A percentile compares a stretch with the other conserved stretches of the same genome.
Conservation (phyloP, 805 yeast genomes). For the Huiozyma sinensis region DNA sequence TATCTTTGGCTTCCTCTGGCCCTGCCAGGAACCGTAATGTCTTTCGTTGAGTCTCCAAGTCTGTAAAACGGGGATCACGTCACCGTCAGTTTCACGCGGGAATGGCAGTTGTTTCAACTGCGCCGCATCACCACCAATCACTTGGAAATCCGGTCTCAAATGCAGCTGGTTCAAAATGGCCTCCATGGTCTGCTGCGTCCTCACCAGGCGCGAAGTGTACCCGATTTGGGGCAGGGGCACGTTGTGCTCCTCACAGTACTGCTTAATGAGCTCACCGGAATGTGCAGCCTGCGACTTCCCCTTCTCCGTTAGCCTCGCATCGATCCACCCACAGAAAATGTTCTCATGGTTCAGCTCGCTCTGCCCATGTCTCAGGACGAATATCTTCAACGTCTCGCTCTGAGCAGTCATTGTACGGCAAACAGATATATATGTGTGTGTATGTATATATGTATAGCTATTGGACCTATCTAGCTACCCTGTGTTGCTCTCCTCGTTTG, state of each 20-base stretch:
- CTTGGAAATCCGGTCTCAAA: constrained; percentile 11
- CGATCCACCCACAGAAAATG: constrained; percentile 81
- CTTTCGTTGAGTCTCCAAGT: constrained; percentile 77
- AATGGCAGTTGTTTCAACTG: constrained; percentile 4
- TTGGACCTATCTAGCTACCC: too few species aligned
- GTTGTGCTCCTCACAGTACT: constrained; percentile 21
- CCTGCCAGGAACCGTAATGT: constrained; percentile 78
- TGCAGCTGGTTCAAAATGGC: constrained; percentile 46
- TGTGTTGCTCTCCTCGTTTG: too few species aligned
- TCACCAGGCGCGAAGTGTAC: constrained; percentile 58
- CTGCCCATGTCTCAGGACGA: constrained; percentile 69
- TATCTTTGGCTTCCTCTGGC: constrained; percentile 59
- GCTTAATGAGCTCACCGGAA: constrained; percentile 50
- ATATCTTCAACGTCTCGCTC: constrained; percentile 18
- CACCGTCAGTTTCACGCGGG: background rate
- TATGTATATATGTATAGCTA: too few species aligned
- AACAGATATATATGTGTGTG: too few species aligned
- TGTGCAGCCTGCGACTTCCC: constrained; percentile 60
- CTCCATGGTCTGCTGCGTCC: constrained; percentile 68
- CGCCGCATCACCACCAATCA: constrained; percentile 14
- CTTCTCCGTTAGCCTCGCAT: constrained; percentile 53
- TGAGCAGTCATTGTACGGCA: background rate
- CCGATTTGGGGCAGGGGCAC: constrained; percentile 42
- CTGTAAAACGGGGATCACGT: constrained; percentile 37
- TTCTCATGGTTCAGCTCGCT: constrained; percentile 69